Conservation (phyloP, 176 grass and related monocot species). For the Coix lacrymajobi region DNA sequence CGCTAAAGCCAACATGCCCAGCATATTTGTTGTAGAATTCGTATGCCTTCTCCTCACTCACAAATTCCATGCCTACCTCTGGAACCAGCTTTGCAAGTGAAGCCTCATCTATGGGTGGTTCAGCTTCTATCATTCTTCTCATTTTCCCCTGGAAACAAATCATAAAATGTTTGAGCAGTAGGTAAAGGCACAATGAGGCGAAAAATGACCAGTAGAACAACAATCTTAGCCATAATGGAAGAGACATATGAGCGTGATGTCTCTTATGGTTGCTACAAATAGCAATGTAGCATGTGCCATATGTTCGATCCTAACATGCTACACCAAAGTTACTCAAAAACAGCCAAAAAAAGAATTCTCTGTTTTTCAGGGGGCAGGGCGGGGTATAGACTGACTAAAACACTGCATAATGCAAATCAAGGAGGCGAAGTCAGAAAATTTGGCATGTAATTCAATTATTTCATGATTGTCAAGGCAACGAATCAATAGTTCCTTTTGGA, state of each 20-base stretch:
- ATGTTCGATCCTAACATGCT: neutral
- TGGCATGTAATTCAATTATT: neutral
- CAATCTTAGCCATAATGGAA: neutral
- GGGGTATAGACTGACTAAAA: neutral
- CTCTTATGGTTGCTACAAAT: neutral
- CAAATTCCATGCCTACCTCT: constrained; percentile 79
- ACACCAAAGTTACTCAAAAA: neutral
- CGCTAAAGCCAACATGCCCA: constrained; percentile 94
- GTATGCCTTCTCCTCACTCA: constrained; percentile 77
- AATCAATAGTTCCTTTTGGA: neutral
- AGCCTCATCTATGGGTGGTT: constrained; percentile 66
- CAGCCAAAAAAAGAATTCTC: neutral
- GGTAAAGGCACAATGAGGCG: neutral
- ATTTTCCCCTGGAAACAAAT: constrained; percentile 74
- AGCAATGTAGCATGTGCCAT: neutral
- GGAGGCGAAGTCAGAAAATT: neutral
- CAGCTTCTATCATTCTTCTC: constrained; percentile 94
- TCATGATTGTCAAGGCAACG: neutral
- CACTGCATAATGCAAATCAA: neutral
- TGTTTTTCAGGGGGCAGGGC: neutral
- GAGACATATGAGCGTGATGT: neutral
- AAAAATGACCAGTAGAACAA: neutral
- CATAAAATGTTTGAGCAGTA: constrained; percentile 16
- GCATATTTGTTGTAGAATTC: constrained; percentile 93
- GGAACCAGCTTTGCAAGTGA: constrained; percentile 76